Evolutionary conservation across 768 basidiomycete genomes (phyloP), one percentile per base, ranked within the genome.

Genomic region (Xerocomellus amylosporus): DNA sequence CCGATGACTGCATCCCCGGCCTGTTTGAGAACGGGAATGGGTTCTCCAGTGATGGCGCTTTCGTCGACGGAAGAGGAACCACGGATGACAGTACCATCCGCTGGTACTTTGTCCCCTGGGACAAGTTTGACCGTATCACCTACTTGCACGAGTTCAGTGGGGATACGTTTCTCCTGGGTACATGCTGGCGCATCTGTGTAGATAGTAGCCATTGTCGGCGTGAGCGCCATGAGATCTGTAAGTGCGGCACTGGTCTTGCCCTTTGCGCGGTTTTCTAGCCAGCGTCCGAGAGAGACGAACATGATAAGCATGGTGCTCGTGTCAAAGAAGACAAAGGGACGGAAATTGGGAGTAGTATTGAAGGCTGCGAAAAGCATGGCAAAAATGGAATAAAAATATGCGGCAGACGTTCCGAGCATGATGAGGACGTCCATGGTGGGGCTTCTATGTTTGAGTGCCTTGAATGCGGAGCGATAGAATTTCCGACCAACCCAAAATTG

Each of bases 371-470:
- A 74, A 56, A 90, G 41, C 77, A 99, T 79, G 43, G 80, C 73
- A 56, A 83, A 72, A 24, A 93, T 56, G 1, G 96, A 98, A 73
- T 98, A 99, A 61, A 87, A 78, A 69, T 96, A 98, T 8, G 97
- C 91, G 0, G 96, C 87, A 1, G 93, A 89, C 5, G 96, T 98
- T 47, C 96, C 97, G 33, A 98, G 80, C 73, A 94, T 90, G 65
- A 99, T 84, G 42, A 99, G 88, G 38, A 98, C 93, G 69, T 99
- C 97, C 96, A 99, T 99, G 2, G 96, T 99, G 8, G 94, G 90
- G 9, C 84, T 81, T 28, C 84, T 81, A 71, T 99, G 97, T 68
- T 84, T 90, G 49, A 98, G 75, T 5, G 94, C 85, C 72, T 95
- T 96, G 78, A 81, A 97, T 8, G 97, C 94, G 57, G 85, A 90